Base-by-base conservation (phyloP, 805 yeast genomes). In the Monosporozyma unispora region DNA sequence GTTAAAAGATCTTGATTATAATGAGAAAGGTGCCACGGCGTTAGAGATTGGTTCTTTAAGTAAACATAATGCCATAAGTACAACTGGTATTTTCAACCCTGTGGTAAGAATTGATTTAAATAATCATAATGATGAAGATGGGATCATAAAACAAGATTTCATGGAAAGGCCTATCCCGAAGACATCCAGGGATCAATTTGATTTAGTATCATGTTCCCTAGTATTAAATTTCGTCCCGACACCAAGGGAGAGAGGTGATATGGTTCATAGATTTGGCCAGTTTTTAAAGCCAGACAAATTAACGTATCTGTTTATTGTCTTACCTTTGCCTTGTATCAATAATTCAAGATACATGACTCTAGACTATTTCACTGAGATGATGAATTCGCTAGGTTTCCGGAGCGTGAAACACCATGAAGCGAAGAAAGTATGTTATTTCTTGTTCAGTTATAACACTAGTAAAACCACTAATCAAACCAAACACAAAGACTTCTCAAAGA, bases 161-260 rank as follows among this genome's bases (percentile, higher is more conserved):
- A 84, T 90, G 90, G 72, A 82, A 42, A 68, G 90, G 49, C 84
- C 83, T 4, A 53, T 76, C 6, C 95, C 96, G 0, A 49, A 39
- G 5, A 22, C 49, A 3, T 71, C 68, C 0, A 50, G 55, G 0
- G 82, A 78, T 7, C 72, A 63, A 49, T 90, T 82, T 61, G 75
- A 82, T 54, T 58, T 87, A 25, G 70, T 91, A 0, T 87, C 96
- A 7, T 84, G 96, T 53, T 87, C 96, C 0, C 65, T 91, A 49
- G 99, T 91, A 37, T 70, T 91, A 12, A 91, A 91, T 62, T 91
- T 87, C 67, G 96, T 91, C 1, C 87, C 96, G 0, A 78, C 79
- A 1, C 79, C 90, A 0, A 58, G 57, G 8, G 76, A 69, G 12
- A 69, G 99, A 48, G 97, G 97, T 2, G 77, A 75, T 4, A 91